Percentiles rank a stretch among this genome's conserved stretches.
Evolutionary conservation across 1,284 basidiomycete genomes (phyloP).

Genomic region (Bjerkandera adusta): DNA sequence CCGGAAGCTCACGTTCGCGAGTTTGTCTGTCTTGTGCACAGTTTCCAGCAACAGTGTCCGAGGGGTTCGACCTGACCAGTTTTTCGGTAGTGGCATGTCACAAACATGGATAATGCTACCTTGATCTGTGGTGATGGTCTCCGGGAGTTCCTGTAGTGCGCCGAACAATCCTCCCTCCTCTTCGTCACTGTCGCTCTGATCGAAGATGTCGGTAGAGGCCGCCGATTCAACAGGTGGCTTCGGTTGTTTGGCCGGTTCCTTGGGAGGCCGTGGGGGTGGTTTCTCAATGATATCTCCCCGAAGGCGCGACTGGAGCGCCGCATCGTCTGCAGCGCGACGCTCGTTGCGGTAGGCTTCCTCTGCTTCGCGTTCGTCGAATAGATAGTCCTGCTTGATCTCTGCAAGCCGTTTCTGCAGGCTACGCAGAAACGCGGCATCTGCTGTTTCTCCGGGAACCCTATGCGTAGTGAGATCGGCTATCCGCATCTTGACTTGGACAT

Average conservation of each 20-base stretch:
- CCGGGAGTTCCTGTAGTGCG: conserved; percentile 71
- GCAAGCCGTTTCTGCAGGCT: conserved; percentile 54
- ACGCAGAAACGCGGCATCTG: conserved; percentile 40
- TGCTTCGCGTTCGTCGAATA: conserved; percentile 74
- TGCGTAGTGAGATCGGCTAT: conserved; percentile 42
- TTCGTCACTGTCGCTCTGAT: conserved; percentile 48
- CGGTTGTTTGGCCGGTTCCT: conserved; percentile 18
- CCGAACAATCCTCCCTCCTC: conserved; percentile 70
- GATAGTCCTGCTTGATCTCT: conserved; percentile 63
- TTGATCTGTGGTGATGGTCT: conserved; percentile 45
- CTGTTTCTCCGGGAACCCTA: conserved; percentile 32
- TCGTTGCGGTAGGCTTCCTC: conserved; percentile 57
- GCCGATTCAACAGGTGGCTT: conserved; percentile 2
- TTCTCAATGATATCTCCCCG: conserved; percentile 32
- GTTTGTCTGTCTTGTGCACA: conserved; percentile 66
- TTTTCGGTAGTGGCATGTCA: conserved; percentile 80
- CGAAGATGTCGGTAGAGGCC: conserved; percentile 24
- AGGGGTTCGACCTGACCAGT: conserved; percentile 75
- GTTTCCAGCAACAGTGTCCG: conserved; percentile 67
- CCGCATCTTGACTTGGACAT: conserved; percentile 58
- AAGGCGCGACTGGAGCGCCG: conserved; percentile 53
- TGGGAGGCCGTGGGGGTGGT: background rate
- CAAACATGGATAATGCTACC: conserved; percentile 64
- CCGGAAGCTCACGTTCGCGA: conserved; percentile 71
- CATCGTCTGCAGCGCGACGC: conserved; percentile 51